Base-by-base conservation (phyloP, 768 basidiomycete species). In the Suillus subaureus region DNA sequence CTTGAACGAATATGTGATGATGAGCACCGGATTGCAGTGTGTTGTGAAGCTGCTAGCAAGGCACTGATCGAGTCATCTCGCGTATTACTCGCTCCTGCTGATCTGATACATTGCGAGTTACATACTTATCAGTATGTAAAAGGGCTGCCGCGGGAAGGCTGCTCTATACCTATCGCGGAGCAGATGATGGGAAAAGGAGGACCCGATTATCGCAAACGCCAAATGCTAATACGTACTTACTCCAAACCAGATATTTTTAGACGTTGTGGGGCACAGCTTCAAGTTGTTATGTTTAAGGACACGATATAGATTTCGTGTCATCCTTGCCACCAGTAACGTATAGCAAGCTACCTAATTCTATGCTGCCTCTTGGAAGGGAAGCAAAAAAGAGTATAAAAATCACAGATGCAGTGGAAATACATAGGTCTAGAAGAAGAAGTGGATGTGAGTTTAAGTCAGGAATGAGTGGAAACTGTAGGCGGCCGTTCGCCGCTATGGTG, bases 381-480 rank as follows among this genome's bases (percentile, higher is more conserved):
- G 47, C 43, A 51, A 15, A 61, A 49, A 39, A 37, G 23, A 55
- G 52, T 51, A 43, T 56, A 64, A 49, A n/a, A 52, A 43, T 26
- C 57, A 56, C 61, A 63, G 63, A 47, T 61, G 57, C 60, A 58
- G 28, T 62, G 43, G 61, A 61, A 62, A 62, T 62, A 62, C 61
- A 62, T 55, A 58, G 61, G 49, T 55, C 43, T 55, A 62, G 26
- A 35, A 39, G 54, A 58, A 62, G 61, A 58, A 33, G 21, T 28
- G 43, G 26, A 39, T 62, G 61, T 35, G 37, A 62, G 43, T 23
- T 57, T 57, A 62, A 62, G n/a, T 57, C 45, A 62, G 54, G 54
- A 62, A 62, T 35, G 61, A 58, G 61, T 58, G 49, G 43, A 51
- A 62, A 40, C 61, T 23, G 47, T 42, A 65, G 43, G 42, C 31